phyloP scores from a whole-genome alignment of 495 filamentous ascomycete genomes.

The Lasiosphaeria hispida region DNA sequence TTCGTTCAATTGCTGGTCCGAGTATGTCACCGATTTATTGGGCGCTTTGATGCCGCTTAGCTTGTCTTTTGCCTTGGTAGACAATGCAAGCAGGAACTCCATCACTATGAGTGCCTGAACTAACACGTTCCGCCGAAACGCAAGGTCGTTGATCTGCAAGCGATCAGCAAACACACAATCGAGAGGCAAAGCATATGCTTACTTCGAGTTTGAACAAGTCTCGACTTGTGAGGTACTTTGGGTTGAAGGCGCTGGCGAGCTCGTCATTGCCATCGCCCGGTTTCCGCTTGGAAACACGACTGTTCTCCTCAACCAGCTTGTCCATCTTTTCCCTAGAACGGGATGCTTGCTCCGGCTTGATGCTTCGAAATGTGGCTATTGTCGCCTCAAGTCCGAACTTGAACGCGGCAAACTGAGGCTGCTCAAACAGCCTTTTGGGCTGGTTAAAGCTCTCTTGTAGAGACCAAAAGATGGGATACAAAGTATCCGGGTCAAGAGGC shows the following conservation, averaged over 20 bases:
- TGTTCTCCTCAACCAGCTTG: constrained; percentile 58
- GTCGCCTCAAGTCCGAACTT: constrained; percentile 75
- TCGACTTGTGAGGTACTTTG: constrained; percentile 91
- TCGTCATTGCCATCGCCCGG: constrained; percentile 58
- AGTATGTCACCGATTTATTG: constrained; percentile 86
- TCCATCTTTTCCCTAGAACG: constrained; percentile 32
- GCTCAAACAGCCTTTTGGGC: constrained; percentile 74
- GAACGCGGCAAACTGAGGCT: constrained; percentile 69
- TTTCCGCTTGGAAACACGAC: constrained; percentile 71
- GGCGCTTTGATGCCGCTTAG: constrained; percentile 59
- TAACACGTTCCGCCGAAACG: constrained; percentile 88
- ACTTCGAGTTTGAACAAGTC: constrained; percentile 96
- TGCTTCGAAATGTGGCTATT: constrained; percentile 71
- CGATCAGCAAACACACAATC: constrained; percentile 17
- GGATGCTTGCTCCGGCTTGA: constrained; percentile 64
- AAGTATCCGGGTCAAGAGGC: constrained; percentile 59
- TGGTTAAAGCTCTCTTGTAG: constrained; percentile 90
- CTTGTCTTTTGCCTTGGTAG: constrained; percentile 75
- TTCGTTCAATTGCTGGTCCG: constrained; percentile 66
- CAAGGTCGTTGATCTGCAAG: constrained; percentile 78
- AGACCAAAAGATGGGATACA: constrained; percentile 95
- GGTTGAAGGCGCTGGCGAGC: constrained; percentile 79
- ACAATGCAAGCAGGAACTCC: constrained; percentile 88
- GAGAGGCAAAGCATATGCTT: constrained; percentile 19
- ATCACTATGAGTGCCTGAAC: constrained; percentile 92